phyloP scores from a whole-genome alignment of 208 protist species.

The Trypanosoma grayi region DNA sequence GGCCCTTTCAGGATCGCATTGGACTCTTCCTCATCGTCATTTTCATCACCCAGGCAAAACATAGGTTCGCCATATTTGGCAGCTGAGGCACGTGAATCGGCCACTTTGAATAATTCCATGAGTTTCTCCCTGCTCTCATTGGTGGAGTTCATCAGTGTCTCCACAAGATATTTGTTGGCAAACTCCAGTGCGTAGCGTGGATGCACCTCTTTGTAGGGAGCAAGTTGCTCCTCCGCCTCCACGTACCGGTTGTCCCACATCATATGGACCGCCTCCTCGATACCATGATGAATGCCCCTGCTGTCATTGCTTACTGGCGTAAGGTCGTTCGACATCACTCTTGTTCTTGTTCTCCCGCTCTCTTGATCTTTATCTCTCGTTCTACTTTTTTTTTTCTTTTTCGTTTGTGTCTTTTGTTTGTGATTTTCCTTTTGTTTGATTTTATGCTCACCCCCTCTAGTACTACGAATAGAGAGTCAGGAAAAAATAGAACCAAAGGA shows the following conservation, averaged over 20 bases:
- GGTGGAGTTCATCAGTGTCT: conserved; percentile 80
- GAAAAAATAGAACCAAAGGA: not conserved
- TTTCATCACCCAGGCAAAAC: conserved; percentile 46
- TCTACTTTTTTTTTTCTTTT: not conserved
- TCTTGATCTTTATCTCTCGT: not conserved
- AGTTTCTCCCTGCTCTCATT: conserved; percentile 71
- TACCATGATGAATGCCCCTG: conserved; percentile 42
- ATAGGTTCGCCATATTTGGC: conserved; percentile 70
- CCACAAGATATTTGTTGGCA: conserved; percentile 70
- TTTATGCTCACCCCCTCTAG: too few relatives aligned
- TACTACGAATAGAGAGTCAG: too few relatives aligned
- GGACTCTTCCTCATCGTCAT: conserved; percentile 27
- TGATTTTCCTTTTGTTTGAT: not conserved
- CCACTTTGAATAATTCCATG: conserved; percentile 73
- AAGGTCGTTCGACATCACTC: conserved; percentile 3
- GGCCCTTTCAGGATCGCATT: conserved; percentile 12
- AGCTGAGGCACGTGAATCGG: conserved; percentile 70
- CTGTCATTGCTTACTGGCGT: conserved; percentile 15
- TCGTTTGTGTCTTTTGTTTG: not conserved
- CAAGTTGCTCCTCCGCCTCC: conserved; percentile 50
- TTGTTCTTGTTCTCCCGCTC: conserved; percentile 2
- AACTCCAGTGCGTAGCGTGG: conserved; percentile 85
- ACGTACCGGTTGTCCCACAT: conserved; percentile 88
- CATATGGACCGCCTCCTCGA: conserved; percentile 55
- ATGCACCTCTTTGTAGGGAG: conserved; percentile 63